Evolutionary conservation across 495 filamentous ascomycete species (phyloP).

Genomic region (Penicillium lividum): DNA sequence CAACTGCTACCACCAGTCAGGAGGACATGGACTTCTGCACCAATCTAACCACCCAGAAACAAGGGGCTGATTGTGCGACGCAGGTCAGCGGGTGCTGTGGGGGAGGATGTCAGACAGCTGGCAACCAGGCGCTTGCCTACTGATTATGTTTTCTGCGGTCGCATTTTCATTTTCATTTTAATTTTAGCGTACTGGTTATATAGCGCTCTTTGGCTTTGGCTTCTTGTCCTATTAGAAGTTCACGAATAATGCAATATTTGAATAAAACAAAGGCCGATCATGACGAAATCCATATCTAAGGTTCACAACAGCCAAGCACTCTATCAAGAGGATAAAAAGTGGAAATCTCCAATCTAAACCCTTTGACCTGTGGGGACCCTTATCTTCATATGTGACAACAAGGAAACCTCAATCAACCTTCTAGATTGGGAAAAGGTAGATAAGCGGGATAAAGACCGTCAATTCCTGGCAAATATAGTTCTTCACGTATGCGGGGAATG

Average conservation of each 20-base stretch:
- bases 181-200: not conserved
- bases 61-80: slow-evolving; percentile 14
- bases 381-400: not conserved
- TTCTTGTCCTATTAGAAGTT: not conserved
- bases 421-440: slow-evolving; percentile 1
- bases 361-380: not conserved
- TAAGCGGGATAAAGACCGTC: not conserved
- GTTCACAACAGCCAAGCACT: not conserved
- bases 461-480: not conserved
- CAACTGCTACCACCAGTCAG: slow-evolving; percentile 28
- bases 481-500: not conserved
- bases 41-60: slow-evolving; percentile 26
- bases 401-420: not conserved
- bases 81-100: slow-evolving; percentile 27
- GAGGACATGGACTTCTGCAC: slow-evolving; percentile 44
- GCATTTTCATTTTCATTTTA: not conserved
- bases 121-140: slow-evolving; percentile 19
- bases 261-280: not conserved
- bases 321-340: not conserved
- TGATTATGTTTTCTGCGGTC: slow-evolving; percentile 6
- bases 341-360: no score
- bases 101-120: slow-evolving; percentile 20
- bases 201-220: not conserved
- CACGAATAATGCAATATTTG: slow-evolving; percentile 10
- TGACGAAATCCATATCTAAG: not conserved